These are phyloP conservation scores for Prunus dulcis DNA, from an alignment of 306 rosid species.

Conservation along the genomic window DNA sequence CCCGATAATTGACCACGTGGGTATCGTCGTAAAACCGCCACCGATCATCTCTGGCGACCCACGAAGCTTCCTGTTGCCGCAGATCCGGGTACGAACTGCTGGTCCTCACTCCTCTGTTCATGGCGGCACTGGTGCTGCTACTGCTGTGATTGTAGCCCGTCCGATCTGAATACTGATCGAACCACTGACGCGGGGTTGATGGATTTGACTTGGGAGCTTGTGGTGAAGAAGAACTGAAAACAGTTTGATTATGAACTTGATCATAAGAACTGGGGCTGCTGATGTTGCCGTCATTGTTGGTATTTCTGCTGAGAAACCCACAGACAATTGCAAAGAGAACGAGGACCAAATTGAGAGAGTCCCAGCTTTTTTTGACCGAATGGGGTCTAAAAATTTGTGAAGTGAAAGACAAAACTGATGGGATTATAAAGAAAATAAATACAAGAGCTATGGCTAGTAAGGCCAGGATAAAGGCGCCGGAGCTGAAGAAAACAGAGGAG, in stretches of 20 bases:
- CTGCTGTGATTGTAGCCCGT: conserved; percentile 12
- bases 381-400: conserved; percentile 59
- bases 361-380: conserved; percentile 73
- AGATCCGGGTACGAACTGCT: conserved; percentile 90
- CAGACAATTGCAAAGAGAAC: conserved; percentile 87
- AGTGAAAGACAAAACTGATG: conserved; percentile 48
- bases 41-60: conserved; percentile 44
- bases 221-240: conserved; percentile 18
- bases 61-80: conserved; percentile 60
- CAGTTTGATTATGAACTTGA: conserved; percentile 21
- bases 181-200: conserved; percentile 46
- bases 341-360: conserved; percentile 64
- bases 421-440: conserved; percentile 45
- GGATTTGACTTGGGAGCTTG: conserved; percentile 31
- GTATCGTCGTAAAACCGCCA: conserved; percentile 72
- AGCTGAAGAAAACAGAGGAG: conserved; percentile 48
- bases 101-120: conserved; percentile 47
- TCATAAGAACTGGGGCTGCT: conserved; percentile 23
- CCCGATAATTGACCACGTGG: conserved; percentile 33
- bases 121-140: neutral
- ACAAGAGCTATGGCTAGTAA: conserved; percentile 40
- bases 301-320: conserved; percentile 61
- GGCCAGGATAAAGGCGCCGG: conserved; percentile 42
- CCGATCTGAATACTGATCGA: conserved; percentile 47
- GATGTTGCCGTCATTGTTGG: neutral